phyloP scores from a whole-genome alignment of 192 early-diverging fungal genomes.

The Glomus cerebriforme region DNA sequence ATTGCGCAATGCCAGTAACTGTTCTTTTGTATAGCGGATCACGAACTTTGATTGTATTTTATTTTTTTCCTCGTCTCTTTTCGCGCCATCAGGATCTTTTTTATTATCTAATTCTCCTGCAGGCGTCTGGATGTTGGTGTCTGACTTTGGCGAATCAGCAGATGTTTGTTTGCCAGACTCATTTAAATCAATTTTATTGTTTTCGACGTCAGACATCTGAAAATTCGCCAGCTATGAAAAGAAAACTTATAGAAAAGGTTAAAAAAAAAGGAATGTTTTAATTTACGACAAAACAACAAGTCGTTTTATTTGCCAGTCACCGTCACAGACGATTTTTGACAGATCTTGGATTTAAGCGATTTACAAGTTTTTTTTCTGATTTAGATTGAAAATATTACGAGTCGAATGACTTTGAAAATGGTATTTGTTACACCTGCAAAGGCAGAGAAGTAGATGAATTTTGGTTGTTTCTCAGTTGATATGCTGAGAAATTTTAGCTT shows the following conservation, averaged over 20 bases:
- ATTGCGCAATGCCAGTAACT: conserved; percentile 42
- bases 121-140: background rate
- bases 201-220: conserved; percentile 30
- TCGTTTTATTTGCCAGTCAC: conserved; percentile 6
- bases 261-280: conserved; percentile 7
- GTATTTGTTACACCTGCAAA: background rate
- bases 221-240: background rate
- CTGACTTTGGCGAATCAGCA: conserved; percentile 10
- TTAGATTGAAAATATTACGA: background rate
- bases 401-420: background rate
- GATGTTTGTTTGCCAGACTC: background rate
- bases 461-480: background rate
- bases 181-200: background rate
- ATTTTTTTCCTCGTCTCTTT: background rate
- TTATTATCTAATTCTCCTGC: conserved; percentile 1
- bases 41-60: background rate
- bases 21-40: conserved; percentile 43
- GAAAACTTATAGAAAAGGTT: background rate
- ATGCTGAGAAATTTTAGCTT: background rate
- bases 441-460: background rate
- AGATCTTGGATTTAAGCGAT: background rate
- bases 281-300: background rate
- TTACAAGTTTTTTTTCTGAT: background rate
- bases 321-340: conserved; percentile 24
- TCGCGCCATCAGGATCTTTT: conserved; percentile 16